Evolutionary conservation across 2,329 filamentous ascomycete genomes (phyloP).

Genomic region (Penicillium sp.): DNA sequence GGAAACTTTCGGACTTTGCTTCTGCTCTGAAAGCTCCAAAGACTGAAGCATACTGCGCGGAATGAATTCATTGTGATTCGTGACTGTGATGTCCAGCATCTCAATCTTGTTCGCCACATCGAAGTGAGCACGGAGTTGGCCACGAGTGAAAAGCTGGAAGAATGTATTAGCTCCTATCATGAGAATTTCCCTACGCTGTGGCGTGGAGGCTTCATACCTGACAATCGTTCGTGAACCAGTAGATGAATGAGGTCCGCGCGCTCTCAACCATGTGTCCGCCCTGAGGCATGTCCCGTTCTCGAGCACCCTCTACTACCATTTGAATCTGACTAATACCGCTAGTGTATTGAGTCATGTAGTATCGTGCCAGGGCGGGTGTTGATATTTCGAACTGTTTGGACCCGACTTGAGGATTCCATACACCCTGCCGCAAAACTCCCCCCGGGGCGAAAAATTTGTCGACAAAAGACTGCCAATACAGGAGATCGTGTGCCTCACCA

Average conservation of each 20-base stretch:
- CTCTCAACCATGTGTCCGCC: conserved; percentile 71
- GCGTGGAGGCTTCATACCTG: conserved; percentile 55
- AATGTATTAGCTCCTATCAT: not conserved
- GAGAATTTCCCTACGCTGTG: too few relatives aligned
- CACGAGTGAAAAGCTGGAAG: conserved; percentile 65
- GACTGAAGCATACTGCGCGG: conserved; percentile 56
- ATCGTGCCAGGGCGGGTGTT: conserved; percentile 73
- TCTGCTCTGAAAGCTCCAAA: conserved; percentile 49
- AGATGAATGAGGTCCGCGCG: conserved; percentile 70
- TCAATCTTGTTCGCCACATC: conserved; percentile 75
- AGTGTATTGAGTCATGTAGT: conserved; percentile 83
- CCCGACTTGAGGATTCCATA: conserved; percentile 51
- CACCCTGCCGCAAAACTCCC: conserved; percentile 69
- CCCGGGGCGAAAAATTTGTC: conserved; percentile 70
- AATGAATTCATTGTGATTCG: conserved; percentile 74
- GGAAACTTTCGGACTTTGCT: conserved; percentile 53
- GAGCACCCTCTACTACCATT: conserved; percentile 68
- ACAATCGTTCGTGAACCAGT: conserved; percentile 79
- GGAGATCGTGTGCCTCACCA: conserved; percentile 61
- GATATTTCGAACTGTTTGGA: conserved; percentile 84
- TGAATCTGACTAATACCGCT: conserved; percentile 83
- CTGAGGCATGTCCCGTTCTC: conserved; percentile 52
- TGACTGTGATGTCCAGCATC: conserved; percentile 73
- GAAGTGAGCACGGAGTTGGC: conserved; percentile 71
- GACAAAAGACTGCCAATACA: conserved; percentile 76